These are phyloP conservation scores for Hypoxylon lienhwacheense DNA, from an alignment of 495 filamentous ascomycete genomes.

Conservation along the genomic window DNA sequence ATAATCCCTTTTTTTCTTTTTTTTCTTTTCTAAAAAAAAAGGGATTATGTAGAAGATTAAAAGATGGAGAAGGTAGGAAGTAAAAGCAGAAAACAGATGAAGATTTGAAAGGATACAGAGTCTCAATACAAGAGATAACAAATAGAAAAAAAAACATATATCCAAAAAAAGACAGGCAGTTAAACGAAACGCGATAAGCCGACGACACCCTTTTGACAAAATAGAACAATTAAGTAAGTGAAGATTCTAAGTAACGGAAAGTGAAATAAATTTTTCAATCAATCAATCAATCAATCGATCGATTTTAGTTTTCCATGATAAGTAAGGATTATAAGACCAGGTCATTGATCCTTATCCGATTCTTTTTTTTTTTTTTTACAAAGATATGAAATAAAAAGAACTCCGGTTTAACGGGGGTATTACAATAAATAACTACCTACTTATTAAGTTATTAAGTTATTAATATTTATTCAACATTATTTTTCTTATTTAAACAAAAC, in stretches of 20 bases:
- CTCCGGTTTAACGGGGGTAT: too few relatives aligned
- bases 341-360: slow-evolving; percentile 27
- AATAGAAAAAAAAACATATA: slow-evolving; percentile 8
- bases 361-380: too few relatives aligned
- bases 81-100: neutral
- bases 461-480: too few relatives aligned
- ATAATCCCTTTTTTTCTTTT: too few relatives aligned
- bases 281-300: slow-evolving; percentile 36
- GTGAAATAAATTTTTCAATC: slow-evolving; percentile 19
- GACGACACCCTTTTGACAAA: neutral
- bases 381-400: too few relatives aligned
- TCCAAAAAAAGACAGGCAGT: slow-evolving; percentile 8
- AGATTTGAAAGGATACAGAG: slow-evolving; percentile 18
- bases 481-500: too few relatives aligned
- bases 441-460: too few relatives aligned
- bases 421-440: too few relatives aligned
- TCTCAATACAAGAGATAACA: slow-evolving; percentile 12
- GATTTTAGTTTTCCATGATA: slow-evolving; percentile 33
- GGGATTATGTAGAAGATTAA: too few relatives aligned
- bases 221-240: neutral
- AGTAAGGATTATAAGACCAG: slow-evolving; percentile 31
- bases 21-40: too few relatives aligned
- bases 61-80: too few relatives aligned
- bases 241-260: slow-evolving; percentile 3
- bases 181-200: slow-evolving; percentile 12